Percentiles rank a stretch among this genome's conserved stretches.
phyloP scores from a whole-genome alignment of 768 basidiomycete species.

The Pleurotus sapidus region DNA sequence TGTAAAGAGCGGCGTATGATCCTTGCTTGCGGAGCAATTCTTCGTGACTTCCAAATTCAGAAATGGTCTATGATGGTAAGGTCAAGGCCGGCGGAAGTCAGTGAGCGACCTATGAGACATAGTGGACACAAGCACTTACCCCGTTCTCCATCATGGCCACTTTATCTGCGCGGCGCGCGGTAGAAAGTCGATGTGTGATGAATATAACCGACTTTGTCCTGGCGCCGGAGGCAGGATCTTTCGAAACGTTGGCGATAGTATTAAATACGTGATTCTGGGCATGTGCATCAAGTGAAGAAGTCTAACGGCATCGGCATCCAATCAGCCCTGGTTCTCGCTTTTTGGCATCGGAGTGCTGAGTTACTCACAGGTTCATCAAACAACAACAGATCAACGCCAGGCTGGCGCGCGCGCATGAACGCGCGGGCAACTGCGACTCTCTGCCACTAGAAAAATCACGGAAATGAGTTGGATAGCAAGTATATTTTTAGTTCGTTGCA shows the following conservation, averaged over 20 bases:
- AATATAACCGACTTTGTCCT: conserved; percentile 73
- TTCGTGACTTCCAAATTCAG: conserved; percentile 74
- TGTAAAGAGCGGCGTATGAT: conserved; percentile 67
- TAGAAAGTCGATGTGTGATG: conserved; percentile 81
- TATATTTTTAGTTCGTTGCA: not conserved
- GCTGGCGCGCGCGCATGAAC: conserved; percentile 79
- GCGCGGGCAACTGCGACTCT: conserved; percentile 82
- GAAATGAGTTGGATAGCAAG: too few relatives aligned
- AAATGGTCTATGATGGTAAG: conserved; percentile 49
- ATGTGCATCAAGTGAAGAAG: conserved; percentile 75
- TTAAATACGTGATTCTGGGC: conserved; percentile 81
- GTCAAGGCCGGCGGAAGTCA: not conserved
- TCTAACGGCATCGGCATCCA: conserved; percentile 36
- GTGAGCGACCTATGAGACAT: conserved; percentile 5
- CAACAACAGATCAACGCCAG: conserved; percentile 72
- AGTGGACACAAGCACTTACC: conserved; percentile 27
- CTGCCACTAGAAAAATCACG: conserved; percentile 61
- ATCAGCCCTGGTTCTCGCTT: not conserved
- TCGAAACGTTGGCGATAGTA: conserved; percentile 65
- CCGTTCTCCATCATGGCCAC: conserved; percentile 85
- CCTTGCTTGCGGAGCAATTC: conserved; percentile 59
- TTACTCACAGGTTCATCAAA: conserved; percentile 79
- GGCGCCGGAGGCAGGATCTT: conserved; percentile 47
- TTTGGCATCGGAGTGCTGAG: not conserved
- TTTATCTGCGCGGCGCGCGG: conserved; percentile 81